Evolutionary conservation across 441 rosid species (phyloP).

Genomic region (Gossypium trilobum): DNA sequence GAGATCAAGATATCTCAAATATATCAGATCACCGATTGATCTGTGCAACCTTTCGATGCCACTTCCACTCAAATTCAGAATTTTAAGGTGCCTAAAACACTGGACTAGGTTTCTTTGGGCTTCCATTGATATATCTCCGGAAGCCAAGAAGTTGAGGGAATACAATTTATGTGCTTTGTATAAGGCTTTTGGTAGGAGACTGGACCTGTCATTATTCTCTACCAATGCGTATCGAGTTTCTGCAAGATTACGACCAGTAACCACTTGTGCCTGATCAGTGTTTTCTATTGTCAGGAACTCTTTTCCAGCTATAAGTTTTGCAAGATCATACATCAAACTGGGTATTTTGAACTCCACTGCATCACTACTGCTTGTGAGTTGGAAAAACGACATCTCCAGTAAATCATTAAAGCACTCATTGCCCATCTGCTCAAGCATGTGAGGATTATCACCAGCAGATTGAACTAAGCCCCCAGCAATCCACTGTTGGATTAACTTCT

Average conservation of each 20-base stretch:
- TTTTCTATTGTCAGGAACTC: slow-evolving; percentile 11
- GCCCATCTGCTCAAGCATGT: slow-evolving; percentile 9
- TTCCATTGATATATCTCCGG: not conserved
- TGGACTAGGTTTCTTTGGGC: slow-evolving; percentile 1
- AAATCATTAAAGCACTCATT: slow-evolving; percentile 13
- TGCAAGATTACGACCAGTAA: not conserved
- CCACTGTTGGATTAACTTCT: slow-evolving; percentile 23
- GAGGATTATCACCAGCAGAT: not conserved
- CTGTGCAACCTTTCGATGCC: not conserved
- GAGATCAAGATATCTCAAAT: slow-evolving; percentile 22
- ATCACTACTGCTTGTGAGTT: slow-evolving; percentile 6
- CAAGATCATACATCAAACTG: slow-evolving; percentile 24
- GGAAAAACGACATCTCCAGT: slow-evolving; percentile 20
- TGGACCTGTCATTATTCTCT: slow-evolving; percentile 4
- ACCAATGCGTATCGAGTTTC: slow-evolving; percentile 11
- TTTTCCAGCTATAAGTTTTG: slow-evolving; percentile 15
- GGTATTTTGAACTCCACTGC: slow-evolving; percentile 16
- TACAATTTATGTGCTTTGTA: slow-evolving; percentile 17
- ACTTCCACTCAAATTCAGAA: slow-evolving; percentile 15
- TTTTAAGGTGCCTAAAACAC: slow-evolving; percentile 14
- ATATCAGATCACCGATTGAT: slow-evolving; percentile 14
- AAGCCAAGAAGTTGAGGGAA: slow-evolving; percentile 10
- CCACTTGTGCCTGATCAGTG: not conserved
- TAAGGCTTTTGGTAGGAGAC: slow-evolving; percentile 2
- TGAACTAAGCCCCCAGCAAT: slow-evolving; percentile 24